Percentiles rank a stretch among this genome's conserved stretches.
phyloP scores from a whole-genome alignment of 31 red algal species.

The Porphyra umbilicalis region DNA sequence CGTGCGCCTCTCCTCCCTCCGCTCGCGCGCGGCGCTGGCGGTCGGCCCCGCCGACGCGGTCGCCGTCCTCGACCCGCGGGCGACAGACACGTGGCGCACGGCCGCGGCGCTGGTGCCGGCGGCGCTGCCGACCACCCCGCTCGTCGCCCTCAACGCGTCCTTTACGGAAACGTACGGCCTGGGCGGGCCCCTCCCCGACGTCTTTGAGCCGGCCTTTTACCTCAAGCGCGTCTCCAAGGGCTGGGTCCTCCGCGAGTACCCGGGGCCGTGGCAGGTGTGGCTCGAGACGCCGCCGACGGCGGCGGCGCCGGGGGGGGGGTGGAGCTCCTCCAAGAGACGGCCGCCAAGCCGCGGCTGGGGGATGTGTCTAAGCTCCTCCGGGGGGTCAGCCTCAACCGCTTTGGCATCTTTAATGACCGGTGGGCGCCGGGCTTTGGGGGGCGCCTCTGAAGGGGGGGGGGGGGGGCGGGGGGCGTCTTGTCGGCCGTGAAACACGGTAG shows the following conservation, averaged over 20 bases:
- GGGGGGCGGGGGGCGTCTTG: too few relatives aligned
- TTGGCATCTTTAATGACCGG: slow-evolving; percentile 60
- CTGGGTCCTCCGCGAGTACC: slow-evolving; percentile 36
- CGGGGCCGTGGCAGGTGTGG: slow-evolving; percentile 45
- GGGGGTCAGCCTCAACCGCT: slow-evolving; percentile 35
- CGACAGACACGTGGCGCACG: slow-evolving; percentile 32
- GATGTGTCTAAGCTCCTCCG: slow-evolving; percentile 43
- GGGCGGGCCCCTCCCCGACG: slow-evolving; percentile 38
- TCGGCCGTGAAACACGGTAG: too few relatives aligned
- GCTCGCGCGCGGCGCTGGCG: slow-evolving; percentile 10
- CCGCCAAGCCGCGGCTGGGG: slow-evolving; percentile 33
- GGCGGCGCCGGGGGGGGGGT: neutral
- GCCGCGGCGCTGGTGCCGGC: slow-evolving; percentile 23
- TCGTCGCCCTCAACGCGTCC: neutral
- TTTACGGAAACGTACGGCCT: slow-evolving; percentile 70
- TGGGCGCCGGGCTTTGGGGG: slow-evolving; percentile 64
- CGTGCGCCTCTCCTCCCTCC: slow-evolving; percentile 11
- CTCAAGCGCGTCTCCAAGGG: slow-evolving; percentile 67
- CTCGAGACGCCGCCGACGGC: slow-evolving; percentile 32
- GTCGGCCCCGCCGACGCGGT: slow-evolving; percentile 39
- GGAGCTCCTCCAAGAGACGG: slow-evolving; percentile 29
- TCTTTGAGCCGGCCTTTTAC: slow-evolving; percentile 34
- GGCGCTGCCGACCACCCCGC: neutral
- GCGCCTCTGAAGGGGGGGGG: slow-evolving; percentile 17
- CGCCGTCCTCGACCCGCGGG: slow-evolving; percentile 40